Base-by-base conservation (phyloP, 2,329 filamentous ascomycete species). In the Hirsutella rhossiliensis region DNA sequence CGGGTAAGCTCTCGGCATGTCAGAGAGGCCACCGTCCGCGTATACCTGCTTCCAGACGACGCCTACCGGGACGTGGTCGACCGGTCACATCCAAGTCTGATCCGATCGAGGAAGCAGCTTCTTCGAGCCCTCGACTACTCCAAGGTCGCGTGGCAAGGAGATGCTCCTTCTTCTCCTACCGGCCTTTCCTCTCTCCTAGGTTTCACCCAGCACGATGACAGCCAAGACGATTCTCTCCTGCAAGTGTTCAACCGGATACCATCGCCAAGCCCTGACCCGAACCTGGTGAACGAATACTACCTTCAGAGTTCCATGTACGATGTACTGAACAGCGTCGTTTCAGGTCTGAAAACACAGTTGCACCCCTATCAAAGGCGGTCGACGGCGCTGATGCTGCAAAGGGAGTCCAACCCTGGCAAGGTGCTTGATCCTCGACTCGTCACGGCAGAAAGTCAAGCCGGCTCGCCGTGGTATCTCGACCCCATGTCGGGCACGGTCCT, bases 291-390 rank as follows among this genome's bases (percentile, higher is more conserved):
- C 1, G 73, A 80, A 45, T 58, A 61, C 0, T 71, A 78, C 46
- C 64, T 70, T 1, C 68, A 67, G 40, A 64, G 72, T 23, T 71
- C 75, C 0, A 73, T 84, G 55, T 62, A 72, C 36, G 68, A 69
- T 23, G 57, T 88, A 1, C 56, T 86, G 40, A 56, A 67, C 30
- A 69, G 71, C 53, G 53, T 63, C 12, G 52, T 84, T 1, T 55
- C 62, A 1, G 83, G 82, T 0, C 59, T 89, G 5, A 73, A 61
- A 13, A 85, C 86, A 0, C 64, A 64, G 0, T 66, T 96, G 0
- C 85, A 92, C 56, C 72, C 76, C 0, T 94, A 94, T 53, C 90
- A 97, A 59, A 74, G 81, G 42, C 75, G 82, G 38, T 90, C 88
- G 1, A 82, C 84, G 1, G 86, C 85, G 4, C 59, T 82, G 27